Evolutionary conservation across 2,329 filamentous ascomycete species (phyloP).

Genomic region (Sordariomycetes sp.): DNA sequence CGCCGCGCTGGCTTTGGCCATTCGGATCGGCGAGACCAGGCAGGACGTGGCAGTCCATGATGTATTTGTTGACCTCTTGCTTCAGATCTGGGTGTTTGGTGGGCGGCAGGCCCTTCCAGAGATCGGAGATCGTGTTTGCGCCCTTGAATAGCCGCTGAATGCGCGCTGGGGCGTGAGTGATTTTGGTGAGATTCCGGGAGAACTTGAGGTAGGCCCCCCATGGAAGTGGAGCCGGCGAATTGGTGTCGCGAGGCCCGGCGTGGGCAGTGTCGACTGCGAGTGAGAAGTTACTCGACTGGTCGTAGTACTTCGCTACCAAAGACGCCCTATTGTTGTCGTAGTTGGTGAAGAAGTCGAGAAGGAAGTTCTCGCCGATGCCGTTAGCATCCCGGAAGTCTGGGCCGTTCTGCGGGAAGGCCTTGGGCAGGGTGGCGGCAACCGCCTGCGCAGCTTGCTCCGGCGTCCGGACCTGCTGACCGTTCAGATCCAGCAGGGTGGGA

Average conservation of each 20-base stretch:
- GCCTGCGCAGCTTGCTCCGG: conserved; percentile 55
- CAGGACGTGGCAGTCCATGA: conserved; percentile 71
- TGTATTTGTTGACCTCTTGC: conserved; percentile 59
- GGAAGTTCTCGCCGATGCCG: conserved; percentile 64
- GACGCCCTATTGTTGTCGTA: conserved; percentile 60
- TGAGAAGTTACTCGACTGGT: conserved; percentile 65
- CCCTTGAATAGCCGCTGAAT: conserved; percentile 59
- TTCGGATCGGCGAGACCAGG: conserved; percentile 61
- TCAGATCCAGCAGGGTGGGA: conserved; percentile 68
- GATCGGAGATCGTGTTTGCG: conserved; percentile 49
- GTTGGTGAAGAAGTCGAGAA: conserved; percentile 60
- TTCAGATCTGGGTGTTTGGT: conserved; percentile 67
- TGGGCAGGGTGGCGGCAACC: conserved; percentile 36
- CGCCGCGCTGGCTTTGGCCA: conserved; percentile 51
- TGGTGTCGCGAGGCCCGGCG: conserved; percentile 30
- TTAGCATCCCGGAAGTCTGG: conserved; percentile 66
- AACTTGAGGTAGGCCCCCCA: conserved; percentile 70
- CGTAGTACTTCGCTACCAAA: conserved; percentile 61
- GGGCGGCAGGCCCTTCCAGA: conserved; percentile 60
- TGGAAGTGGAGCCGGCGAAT: conserved; percentile 32
- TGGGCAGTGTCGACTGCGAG: conserved; percentile 57
- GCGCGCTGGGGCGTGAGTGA: conserved; percentile 48
- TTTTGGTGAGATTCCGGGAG: conserved; percentile 67
- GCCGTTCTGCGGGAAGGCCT: conserved; percentile 50
- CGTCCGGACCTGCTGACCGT: conserved; percentile 63